Base-by-base conservation (phyloP, 2,329 filamentous ascomycete species). In the Domatiomyces globalis region DNA sequence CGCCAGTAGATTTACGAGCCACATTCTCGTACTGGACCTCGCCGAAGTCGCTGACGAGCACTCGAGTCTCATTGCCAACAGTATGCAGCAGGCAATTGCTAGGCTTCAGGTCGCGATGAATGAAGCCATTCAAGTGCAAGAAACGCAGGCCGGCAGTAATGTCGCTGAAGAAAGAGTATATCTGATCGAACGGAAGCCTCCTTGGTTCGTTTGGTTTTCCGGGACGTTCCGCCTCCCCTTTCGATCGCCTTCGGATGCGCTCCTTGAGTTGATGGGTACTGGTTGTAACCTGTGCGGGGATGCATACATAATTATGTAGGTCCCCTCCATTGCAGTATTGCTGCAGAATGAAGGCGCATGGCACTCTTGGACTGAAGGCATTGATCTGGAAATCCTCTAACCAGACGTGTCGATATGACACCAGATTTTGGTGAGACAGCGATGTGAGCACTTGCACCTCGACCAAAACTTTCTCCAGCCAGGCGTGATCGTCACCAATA, bases 341-440 rank as follows among this genome's bases (percentile, higher is more conserved):
- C 65, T 98, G 92, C 6, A 98, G 75, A 52, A 98, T 98, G 65
- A 95, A 98, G 4, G 90, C 88, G 62, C 90, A 96, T 9, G 88
- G 88, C 1, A 98, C 88, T 50, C 81, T 87, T 0, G 94, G 92
- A 0, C 88, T 85, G 65, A 98, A 98, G 1, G 79, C 83, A 56
- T 79, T 90, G 49, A 94, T 79, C 59, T 84, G 80, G 49, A 84
- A 83, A 65, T 95, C 85, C 66, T 98, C 90, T 15, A 98, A 76
- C 92, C 92, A 98, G 29, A 95, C 92, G 68, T 96, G 92, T 5
- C 90, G 84, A 66, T 98, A 98, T 0, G 89, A 94, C 1, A 98
- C 92, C 7, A 98, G 74, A 56, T 98, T 98, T 52, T 89, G 86
- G 63, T 98, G 92, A 0, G 87, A 92, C 3, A 98, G 78, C 61